These are phyloP conservation scores for Mortierella sp. DNA, from an alignment of 371 early-diverging fungal genomes.

Conservation along the genomic window DNA sequence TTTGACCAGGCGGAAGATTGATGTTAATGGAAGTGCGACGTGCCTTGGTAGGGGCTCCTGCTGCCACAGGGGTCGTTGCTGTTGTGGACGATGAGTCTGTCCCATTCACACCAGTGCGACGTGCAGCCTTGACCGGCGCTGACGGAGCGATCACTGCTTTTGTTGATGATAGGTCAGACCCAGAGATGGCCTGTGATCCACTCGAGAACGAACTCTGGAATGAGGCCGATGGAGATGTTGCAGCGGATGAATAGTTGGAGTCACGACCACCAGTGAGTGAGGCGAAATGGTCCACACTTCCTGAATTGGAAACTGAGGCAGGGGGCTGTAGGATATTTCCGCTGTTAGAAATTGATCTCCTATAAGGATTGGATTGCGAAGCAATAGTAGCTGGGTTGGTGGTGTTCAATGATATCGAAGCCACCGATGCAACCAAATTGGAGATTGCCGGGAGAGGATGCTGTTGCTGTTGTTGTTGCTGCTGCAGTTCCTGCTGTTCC, in stretches of 20 bases:
- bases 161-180: not conserved
- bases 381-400: not conserved
- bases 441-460: not conserved
- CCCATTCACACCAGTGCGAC: conserved; percentile 19
- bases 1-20: conserved; percentile 34
- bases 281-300: not conserved
- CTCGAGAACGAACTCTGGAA: conserved; percentile 2
- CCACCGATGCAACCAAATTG: conserved; percentile 10
- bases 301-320: not conserved
- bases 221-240: not conserved
- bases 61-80: not conserved
- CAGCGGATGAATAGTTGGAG: not conserved
- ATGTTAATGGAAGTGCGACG: conserved; percentile 28
- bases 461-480: conserved; percentile 33
- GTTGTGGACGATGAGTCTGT: not conserved
- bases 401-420: conserved; percentile 15
- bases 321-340: not conserved
- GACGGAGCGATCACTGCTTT: not conserved
- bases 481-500: conserved; percentile 20
- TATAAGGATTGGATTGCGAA: conserved; percentile 10
- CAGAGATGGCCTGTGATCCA: not conserved
- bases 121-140: conserved; percentile 38
- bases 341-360: conserved; percentile 1
- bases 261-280: not conserved
- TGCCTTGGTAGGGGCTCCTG: conserved; percentile 6